Evolutionary conservation across 129 eudicot species (phyloP), one percentile per base, ranked within the genome.

Genomic region (Calendula officinalis): DNA sequence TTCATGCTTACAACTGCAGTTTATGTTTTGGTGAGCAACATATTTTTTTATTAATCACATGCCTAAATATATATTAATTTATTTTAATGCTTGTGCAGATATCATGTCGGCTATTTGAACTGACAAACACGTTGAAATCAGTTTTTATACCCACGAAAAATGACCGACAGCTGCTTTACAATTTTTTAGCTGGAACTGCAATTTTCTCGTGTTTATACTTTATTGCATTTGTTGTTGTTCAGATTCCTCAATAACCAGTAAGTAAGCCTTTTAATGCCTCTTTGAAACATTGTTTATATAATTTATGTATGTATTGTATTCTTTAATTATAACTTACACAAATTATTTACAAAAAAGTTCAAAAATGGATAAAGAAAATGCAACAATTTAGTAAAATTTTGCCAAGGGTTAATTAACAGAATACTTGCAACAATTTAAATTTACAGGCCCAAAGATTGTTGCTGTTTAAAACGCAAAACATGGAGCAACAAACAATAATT

Each of bases 1-100:
- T 90, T 84, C 87, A 84, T 86, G 95, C 95, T 90, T 45, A 79
- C 89, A 45, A 86, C 97, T 55, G 87, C 95, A 60, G 64, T 84
- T 53, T 90, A 90, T 72, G 66, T 82, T 63, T 84, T 84, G 95
- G 97, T 90, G 73, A 77, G 91, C 37, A 70, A 67, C 38, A 61
- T 52, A 30, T 67, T 35, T 42, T 57, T 65, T 56, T 13, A 35
- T 40, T 49, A 6, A 17, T 17, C 32, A 17, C 39, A 4, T 32
- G 32, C 40, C 5, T 44, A 68, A 62, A 22, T 50, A 49, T 14
- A 58, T n/a, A 33, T 53, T 45, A 14, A 44, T 41, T 30, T 62
- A 36, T 33, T 47, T 14, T 32, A 36, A 47, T 68, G 16, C 75
- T 68, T 56, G 13, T 80, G 77, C 82, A 89, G 97, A 42, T 90